phyloP scores from a whole-genome alignment of 116 monocot species.

The Cymodocea nodosa region DNA sequence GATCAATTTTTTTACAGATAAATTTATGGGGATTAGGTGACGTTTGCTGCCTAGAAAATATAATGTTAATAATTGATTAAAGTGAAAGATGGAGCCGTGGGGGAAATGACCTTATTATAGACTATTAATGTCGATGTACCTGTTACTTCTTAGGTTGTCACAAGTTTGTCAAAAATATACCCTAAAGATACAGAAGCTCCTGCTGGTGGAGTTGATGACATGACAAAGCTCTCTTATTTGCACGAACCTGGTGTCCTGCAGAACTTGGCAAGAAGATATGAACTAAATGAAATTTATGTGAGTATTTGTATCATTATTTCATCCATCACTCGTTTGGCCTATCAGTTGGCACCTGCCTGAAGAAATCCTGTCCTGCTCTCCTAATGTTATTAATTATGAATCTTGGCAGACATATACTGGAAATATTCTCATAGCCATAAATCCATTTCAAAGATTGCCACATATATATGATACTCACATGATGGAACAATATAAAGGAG shows the following conservation, averaged over 20 bases:
- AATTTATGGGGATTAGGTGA: too few relatives aligned
- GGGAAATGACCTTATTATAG: too few relatives aligned
- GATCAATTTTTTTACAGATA: too few relatives aligned
- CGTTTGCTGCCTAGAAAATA: too few relatives aligned
- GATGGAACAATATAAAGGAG: slow-evolving; percentile 99
- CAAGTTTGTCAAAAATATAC: slow-evolving; percentile 71
- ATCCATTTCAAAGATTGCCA: slow-evolving; percentile 96
- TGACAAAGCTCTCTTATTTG: slow-evolving; percentile 98
- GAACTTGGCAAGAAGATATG: slow-evolving; percentile 84
- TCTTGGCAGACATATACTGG: slow-evolving; percentile 87
- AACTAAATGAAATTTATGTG: slow-evolving; percentile 99
- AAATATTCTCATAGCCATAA: slow-evolving; percentile 96
- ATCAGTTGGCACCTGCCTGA: background rate
- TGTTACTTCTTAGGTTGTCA: slow-evolving; percentile 33
- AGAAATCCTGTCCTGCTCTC: background rate
- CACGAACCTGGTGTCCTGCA: slow-evolving; percentile 96
- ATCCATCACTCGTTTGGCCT: background rate
- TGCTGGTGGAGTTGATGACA: slow-evolving; percentile 95
- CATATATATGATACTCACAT: slow-evolving; percentile 89
- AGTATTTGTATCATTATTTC: slow-evolving; percentile 11
- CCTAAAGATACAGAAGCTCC: slow-evolving; percentile 98
- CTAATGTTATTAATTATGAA: background rate
- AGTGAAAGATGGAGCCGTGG: too few relatives aligned
- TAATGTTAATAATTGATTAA: too few relatives aligned
- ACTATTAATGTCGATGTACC: background rate